Base-by-base conservation (phyloP, 2,329 filamentous ascomycete genomes). In the Xylaria polymorpha region DNA sequence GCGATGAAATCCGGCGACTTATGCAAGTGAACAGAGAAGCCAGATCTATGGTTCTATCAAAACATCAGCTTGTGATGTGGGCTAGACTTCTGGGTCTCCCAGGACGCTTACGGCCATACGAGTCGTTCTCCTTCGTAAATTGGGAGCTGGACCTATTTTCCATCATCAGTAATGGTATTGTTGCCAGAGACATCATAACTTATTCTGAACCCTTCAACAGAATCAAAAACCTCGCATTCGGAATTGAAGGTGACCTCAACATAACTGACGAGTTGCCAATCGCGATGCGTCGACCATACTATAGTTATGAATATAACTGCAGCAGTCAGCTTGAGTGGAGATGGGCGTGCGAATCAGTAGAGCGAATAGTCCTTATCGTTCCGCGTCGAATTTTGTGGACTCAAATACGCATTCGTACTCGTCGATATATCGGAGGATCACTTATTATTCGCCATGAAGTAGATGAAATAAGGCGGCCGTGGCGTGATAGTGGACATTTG, bases 21-120 rank as follows among this genome's bases (percentile, higher is more conserved):
- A 55, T 32, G 22, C 25, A 46, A 15, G 61, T 37, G 14, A 63
- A 48, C 22, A 48, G 10, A 39, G 61, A 63, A 25, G 61, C 61
- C 14, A 46, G 39, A n/a, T 3, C 6, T 18, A 12, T 18, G 48
- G 48, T 51, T 51, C 48, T 56, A 37, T 7, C 18, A 12, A n/a
- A 29, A 48, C 39, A 14, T 37, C 14, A 63, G n/a, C 12, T 48
- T 12, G 18, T 20, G 18, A 20, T 20, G 18, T 55, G 29, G 51
- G 9, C 4, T 7, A 37, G 37, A 7, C 7, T 15, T 12, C n/a
- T 1, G 18, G 25, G 22, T 37, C 6, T 1, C 18, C 8, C 4
- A 46, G 43, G 25, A 39, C 14, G 9, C 10, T 25, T 18, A 7
- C 6, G n/a, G 10, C 25, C 4, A 10, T 14, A 18, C 4, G 4